A percentile compares a stretch with the other conserved stretches of the same genome.
These are phyloP conservation scores for Botryotinia calthae DNA, from an alignment of 2,329 filamentous ascomycete genomes.

Conservation along the genomic window DNA sequence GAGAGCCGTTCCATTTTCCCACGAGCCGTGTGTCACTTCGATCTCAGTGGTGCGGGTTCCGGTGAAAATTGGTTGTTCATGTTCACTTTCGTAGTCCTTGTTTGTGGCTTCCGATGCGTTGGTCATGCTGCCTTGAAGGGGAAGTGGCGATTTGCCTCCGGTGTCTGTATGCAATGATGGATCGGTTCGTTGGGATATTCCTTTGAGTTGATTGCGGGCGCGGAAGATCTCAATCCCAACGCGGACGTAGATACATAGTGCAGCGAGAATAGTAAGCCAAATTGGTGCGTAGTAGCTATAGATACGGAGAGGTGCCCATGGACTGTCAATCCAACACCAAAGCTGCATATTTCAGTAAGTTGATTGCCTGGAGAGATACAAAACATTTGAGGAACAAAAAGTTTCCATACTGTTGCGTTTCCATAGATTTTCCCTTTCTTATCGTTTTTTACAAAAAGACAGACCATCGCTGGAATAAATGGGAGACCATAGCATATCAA, in stretches of 20 bases:
- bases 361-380: background rate
- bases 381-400: no score
- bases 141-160: conserved; percentile 40
- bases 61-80: conserved; percentile 16
- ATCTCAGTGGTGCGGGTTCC: conserved; percentile 31
- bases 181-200: conserved; percentile 15
- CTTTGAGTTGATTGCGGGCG: conserved; percentile 46
- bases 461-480: conserved; percentile 52
- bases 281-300: conserved; percentile 71
- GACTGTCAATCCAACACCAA: conserved; percentile 74
- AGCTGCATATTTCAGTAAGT: conserved; percentile 57
- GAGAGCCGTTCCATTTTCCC: conserved; percentile 9
- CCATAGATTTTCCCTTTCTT: conserved; percentile 39
- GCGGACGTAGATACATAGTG: conserved; percentile 63
- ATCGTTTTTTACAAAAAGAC: conserved; percentile 49
- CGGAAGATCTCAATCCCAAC: conserved; percentile 65
- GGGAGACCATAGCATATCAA: conserved; percentile 55
- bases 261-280: conserved; percentile 61
- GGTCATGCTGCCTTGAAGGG: background rate
- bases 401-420: conserved; percentile 37
- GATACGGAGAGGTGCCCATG: conserved; percentile 71
- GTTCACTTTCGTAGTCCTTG: background rate
- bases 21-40: conserved; percentile 25
- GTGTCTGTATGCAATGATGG: background rate
- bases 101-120: background rate